Evolutionary conservation across 441 rosid species (phyloP), one percentile per base, ranked within the genome.

Genomic region (Mallotus japonicus): DNA sequence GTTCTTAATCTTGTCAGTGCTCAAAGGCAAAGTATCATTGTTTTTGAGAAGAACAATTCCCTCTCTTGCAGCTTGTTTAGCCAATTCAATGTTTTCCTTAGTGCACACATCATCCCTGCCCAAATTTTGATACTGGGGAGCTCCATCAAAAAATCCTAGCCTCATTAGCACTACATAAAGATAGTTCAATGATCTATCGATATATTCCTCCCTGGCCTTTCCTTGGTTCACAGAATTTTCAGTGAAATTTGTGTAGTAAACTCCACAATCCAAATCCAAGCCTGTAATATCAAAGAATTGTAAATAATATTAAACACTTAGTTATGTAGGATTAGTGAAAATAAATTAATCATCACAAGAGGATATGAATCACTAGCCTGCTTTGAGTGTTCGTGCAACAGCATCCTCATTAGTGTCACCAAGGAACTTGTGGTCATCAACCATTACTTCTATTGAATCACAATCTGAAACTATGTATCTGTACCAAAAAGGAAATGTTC

Each of bases 61-160:
- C 49, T 89, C 75, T 19, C 76, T 81, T 0, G 91, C 92, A 0
- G 91, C 90, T 67, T 81, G 83, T 6, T 72, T 8, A 0, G 92
- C 95, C 42, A 88, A 75, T 40, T 77, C 76, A 7, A 81, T 75
- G 46, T 87, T 70, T 0, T 83, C 74, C 0, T 77, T 6, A 14
- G 76, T 49, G 64, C 93, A 88, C 1, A 88, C 70, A 54, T 87
- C 88, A 0, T 75, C 37, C 19, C 79, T 74, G 20, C 80, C 85
- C 16, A 91, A 87, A 12, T 71, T 16, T 1, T 77, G 68, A 11
- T 69, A 86, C 0, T 75, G 50, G 0, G 85, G 87, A 55, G 79
- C 82, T 0, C 98, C 98, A 17, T 93, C 97, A 55, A 87, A 90
- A 89, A 86, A 88, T 0, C 97, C 97, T 0, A 91, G 83, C 77